A percentile compares a stretch with the other conserved stretches of the same genome.
Conservation (phyloP, 495 filamentous ascomycete genomes). For the Penicillium macrosclerotiorum region DNA sequence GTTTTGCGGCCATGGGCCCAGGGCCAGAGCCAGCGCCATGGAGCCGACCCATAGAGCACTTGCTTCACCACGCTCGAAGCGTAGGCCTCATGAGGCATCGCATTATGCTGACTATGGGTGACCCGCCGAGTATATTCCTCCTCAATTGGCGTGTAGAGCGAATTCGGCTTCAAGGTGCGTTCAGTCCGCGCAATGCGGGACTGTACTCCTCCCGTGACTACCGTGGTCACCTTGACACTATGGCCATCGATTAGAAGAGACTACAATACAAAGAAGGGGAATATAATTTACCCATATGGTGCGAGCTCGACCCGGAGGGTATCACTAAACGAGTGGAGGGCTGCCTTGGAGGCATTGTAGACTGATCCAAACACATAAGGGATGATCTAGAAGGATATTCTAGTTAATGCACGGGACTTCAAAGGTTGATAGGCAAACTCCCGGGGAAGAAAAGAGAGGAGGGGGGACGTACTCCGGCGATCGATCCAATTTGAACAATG, state of each 20-base stretch:
- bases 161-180: constrained; percentile 44
- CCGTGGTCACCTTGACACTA: constrained; percentile 52
- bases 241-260: neutral
- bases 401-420: no score
- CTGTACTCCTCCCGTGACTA: constrained; percentile 63
- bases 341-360: constrained; percentile 66
- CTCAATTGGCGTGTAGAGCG: constrained; percentile 52
- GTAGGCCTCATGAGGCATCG: constrained; percentile 52
- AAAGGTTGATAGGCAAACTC: no score
- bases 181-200: constrained; percentile 54
- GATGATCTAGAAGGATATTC: constrained; percentile 34
- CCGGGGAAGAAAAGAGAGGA: neutral
- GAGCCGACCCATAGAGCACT: constrained; percentile 46
- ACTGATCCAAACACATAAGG: constrained; percentile 55
- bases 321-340: constrained; percentile 58
- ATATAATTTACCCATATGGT: constrained; percentile 38
- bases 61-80: constrained; percentile 56
- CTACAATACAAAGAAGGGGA: neutral
- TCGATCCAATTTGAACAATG: constrained; percentile 59
- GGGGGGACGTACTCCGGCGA: constrained; percentile 45
- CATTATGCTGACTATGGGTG: constrained; percentile 55
- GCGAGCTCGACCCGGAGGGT: constrained; percentile 56
- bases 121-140: constrained; percentile 51
- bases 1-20: constrained; percentile 40
- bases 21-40: constrained; percentile 49